Percentiles rank a stretch among this genome's conserved stretches.
These are phyloP conservation scores for Myxozyma vanderwaltii DNA, from an alignment of 805 yeast genomes.

Conservation along the genomic window DNA sequence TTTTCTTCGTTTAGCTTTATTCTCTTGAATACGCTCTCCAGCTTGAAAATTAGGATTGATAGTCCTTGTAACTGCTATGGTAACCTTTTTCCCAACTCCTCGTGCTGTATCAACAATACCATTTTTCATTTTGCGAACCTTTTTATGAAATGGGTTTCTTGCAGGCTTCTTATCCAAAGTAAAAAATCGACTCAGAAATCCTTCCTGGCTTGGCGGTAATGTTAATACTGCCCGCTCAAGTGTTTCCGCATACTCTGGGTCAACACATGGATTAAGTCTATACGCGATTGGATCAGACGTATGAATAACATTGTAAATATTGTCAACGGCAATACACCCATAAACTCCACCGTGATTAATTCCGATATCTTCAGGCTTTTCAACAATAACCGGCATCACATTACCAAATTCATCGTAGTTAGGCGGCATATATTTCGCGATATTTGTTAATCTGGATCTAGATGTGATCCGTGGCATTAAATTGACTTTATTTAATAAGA, in stretches of 20 bases:
- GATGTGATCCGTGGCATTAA: conserved; percentile 39
- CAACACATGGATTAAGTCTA: conserved; percentile 79
- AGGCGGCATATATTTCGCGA: conserved; percentile 6
- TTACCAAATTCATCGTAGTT: not conserved
- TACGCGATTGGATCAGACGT: conserved; percentile 92
- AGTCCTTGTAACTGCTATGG: conserved; percentile 1
- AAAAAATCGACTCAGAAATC: conserved; percentile 11
- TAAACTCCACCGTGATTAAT: conserved; percentile 50
- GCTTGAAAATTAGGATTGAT: conserved; percentile 26
- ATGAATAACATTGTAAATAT: conserved; percentile 80
- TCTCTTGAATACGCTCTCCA: conserved; percentile 24
- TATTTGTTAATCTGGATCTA: not conserved
- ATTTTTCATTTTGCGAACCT: not conserved
- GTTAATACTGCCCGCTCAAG: conserved; percentile 40
- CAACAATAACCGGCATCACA: not conserved
- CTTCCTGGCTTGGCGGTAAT: conserved; percentile 26
- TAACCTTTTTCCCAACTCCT: not conserved
- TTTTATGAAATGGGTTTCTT: not conserved
- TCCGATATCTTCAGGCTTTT: conserved; percentile 56
- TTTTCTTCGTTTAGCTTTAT: conserved; percentile 4
- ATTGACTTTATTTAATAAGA: conserved; percentile 39
- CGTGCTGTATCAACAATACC: not conserved
- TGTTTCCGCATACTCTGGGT: conserved; percentile 41
- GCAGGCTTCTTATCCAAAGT: not conserved
- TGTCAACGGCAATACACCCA: conserved; percentile 63